These are phyloP conservation scores for Xylaria sp. DNA, from an alignment of 2,329 filamentous ascomycete genomes.

Conservation along the genomic window DNA sequence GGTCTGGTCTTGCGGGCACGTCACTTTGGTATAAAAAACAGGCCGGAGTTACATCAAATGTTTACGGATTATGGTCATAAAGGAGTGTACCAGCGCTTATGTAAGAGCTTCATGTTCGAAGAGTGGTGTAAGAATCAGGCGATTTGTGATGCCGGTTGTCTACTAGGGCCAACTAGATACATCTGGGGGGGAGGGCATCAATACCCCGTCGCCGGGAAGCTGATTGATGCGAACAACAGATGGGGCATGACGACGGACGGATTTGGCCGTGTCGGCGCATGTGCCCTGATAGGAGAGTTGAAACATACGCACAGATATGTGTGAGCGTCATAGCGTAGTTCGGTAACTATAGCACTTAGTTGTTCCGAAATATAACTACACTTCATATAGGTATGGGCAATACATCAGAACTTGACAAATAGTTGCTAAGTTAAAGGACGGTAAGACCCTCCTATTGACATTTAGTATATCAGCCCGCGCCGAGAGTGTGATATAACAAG, in stretches of 20 bases:
- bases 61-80: constrained; percentile 14
- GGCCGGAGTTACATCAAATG: constrained; percentile 18
- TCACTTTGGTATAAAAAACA: constrained; percentile 13
- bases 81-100: constrained; percentile 26
- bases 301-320: constrained; percentile 26
- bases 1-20: constrained; percentile 19
- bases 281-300: constrained; percentile 8
- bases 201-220: constrained; percentile 13
- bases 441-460: neutral
- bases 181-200: constrained; percentile 1
- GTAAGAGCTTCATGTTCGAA: constrained; percentile 8
- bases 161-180: constrained; percentile 12
- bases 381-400: neutral
- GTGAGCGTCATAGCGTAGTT: constrained; percentile 13
- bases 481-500: constrained; percentile 4
- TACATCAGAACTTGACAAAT: constrained; percentile 17
- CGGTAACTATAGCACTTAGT: neutral
- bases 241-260: neutral
- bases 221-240: constrained; percentile 23
- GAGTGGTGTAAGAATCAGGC: constrained; percentile 11
- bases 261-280: neutral
- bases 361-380: constrained; percentile 2
- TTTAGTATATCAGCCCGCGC: constrained; percentile 5
- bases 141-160: constrained; percentile 22
- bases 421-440: neutral